Evolutionary conservation across 495 filamentous ascomycete genomes (phyloP).

Genomic region (Aspergillus cavernicola): DNA sequence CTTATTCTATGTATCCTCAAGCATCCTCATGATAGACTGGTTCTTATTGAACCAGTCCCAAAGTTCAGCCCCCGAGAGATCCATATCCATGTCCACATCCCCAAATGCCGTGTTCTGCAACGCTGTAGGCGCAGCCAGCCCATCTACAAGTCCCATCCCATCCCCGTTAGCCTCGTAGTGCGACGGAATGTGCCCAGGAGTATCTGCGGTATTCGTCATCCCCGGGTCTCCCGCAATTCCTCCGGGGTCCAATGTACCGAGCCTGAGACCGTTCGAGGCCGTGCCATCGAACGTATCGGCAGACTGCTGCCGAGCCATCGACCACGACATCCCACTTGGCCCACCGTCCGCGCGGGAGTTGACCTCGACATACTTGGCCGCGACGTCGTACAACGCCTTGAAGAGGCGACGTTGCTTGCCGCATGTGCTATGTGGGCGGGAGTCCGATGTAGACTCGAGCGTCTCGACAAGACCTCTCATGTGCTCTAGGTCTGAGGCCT

Average conservation of each 20-base stretch:
- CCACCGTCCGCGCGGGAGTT: too few species aligned
- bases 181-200: too few species aligned
- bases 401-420: conserved; percentile 12
- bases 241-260: too few species aligned
- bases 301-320: too few species aligned
- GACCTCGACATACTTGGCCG: conserved; percentile 12
- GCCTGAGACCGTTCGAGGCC: too few species aligned
- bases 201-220: too few species aligned
- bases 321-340: too few species aligned
- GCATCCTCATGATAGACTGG: conserved; percentile 11
- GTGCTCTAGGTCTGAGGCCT: conserved; percentile 9
- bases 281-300: too few species aligned
- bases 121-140: background rate
- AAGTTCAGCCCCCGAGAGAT: conserved; percentile 13
- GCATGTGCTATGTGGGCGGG: background rate
- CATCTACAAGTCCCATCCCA: too few species aligned
- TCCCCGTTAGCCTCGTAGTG: too few species aligned
- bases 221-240: too few species aligned
- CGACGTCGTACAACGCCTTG: conserved; percentile 15
- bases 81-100: conserved; percentile 12
- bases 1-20: conserved; percentile 6
- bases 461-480: conserved; percentile 13
- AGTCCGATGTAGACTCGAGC: conserved; percentile 7
- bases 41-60: conserved; percentile 18
- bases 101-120: background rate